A percentile compares a stretch with the other conserved stretches of the same genome.
These are phyloP conservation scores for Amphichorda felina DNA, from an alignment of 2,329 filamentous ascomycete genomes.

Conservation along the genomic window DNA sequence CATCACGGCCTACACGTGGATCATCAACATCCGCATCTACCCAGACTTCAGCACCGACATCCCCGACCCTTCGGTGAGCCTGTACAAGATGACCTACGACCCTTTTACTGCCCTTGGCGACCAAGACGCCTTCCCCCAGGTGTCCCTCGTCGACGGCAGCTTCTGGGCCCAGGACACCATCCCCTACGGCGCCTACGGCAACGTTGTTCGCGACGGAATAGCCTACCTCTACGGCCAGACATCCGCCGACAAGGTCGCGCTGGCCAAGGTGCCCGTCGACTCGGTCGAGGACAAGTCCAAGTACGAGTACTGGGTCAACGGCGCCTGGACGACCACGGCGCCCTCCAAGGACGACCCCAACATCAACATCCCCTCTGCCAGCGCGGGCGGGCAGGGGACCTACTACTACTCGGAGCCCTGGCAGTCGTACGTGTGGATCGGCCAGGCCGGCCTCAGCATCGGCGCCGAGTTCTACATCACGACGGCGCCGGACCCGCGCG, in stretches of 20 bases:
- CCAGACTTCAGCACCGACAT: constrained; percentile 1
- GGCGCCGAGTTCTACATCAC: constrained; percentile 10
- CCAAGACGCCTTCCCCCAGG: constrained; percentile 5
- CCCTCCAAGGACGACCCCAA: constrained; percentile 6
- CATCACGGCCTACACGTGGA: constrained; percentile 7
- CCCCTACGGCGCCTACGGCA: constrained; percentile 8
- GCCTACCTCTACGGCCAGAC: constrained; percentile 9
- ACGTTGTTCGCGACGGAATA: constrained; percentile 6
- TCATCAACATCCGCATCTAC: constrained; percentile 4
- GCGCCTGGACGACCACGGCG: constrained; percentile 6
- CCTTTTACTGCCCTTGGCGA: constrained; percentile 3
- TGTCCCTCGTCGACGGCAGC: constrained; percentile 4
- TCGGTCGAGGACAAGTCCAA: constrained; percentile 7
- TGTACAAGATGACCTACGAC: constrained; percentile 8
- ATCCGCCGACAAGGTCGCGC: constrained; percentile 6
- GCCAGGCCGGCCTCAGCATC: constrained; percentile 7
- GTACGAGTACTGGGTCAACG: constrained; percentile 10
- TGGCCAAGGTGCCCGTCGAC: constrained; percentile 8
- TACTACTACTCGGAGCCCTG: constrained; percentile 9
- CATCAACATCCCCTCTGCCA: constrained; percentile 8
- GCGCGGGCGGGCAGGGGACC: constrained; percentile 10
- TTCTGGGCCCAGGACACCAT: constrained; percentile 8
- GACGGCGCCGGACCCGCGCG: constrained; percentile 7
- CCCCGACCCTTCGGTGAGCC: constrained; percentile 4
- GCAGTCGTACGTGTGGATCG: constrained; percentile 11